Percentiles rank a stretch among this genome's conserved stretches.
These are phyloP conservation scores for Lasiosphaeriaceae sp. DNA, from an alignment of 495 filamentous ascomycete genomes.

Conservation along the genomic window DNA sequence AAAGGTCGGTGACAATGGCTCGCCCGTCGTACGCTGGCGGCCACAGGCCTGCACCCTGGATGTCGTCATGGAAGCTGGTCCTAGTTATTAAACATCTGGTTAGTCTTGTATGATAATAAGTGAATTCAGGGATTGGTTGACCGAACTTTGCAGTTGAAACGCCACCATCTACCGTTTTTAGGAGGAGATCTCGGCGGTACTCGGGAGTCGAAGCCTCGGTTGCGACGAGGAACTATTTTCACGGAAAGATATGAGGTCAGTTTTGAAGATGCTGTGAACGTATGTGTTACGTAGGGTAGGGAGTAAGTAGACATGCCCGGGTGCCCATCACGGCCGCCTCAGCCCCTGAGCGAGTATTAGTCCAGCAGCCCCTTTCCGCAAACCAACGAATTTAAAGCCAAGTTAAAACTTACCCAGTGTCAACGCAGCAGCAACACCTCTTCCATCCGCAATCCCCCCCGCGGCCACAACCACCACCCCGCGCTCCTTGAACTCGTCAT, in stretches of 20 bases:
- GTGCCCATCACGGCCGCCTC: constrained; percentile 68
- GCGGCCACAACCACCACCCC: constrained; percentile 62
- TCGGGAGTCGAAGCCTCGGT: constrained; percentile 57
- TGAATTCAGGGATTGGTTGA: not conserved
- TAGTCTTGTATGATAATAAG: not conserved
- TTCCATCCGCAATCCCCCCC: constrained; percentile 67
- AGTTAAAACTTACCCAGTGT: constrained; percentile 46
- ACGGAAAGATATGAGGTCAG: not conserved
- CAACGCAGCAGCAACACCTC: constrained; percentile 61
- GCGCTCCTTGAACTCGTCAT: constrained; percentile 26
- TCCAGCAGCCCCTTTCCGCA: not conserved
- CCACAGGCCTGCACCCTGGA: constrained; percentile 65
- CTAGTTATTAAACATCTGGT: constrained; percentile 15
- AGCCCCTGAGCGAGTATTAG: constrained; percentile 36
- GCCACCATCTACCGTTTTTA: constrained; percentile 61
- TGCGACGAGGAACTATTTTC: constrained; percentile 52
- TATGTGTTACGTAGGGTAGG: not conserved
- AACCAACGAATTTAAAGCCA: not conserved
- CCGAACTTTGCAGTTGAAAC: constrained; percentile 54
- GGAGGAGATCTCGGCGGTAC: constrained; percentile 58
- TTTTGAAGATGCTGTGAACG: not conserved
- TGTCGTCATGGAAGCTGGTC: constrained; percentile 65
- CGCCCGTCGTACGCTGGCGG: constrained; percentile 61
- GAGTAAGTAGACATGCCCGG: constrained; percentile 37
- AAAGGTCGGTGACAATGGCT: constrained; percentile 58